Evolutionary conservation across 306 rosid species (phyloP).

Genomic region (Quercus gilva): DNA sequence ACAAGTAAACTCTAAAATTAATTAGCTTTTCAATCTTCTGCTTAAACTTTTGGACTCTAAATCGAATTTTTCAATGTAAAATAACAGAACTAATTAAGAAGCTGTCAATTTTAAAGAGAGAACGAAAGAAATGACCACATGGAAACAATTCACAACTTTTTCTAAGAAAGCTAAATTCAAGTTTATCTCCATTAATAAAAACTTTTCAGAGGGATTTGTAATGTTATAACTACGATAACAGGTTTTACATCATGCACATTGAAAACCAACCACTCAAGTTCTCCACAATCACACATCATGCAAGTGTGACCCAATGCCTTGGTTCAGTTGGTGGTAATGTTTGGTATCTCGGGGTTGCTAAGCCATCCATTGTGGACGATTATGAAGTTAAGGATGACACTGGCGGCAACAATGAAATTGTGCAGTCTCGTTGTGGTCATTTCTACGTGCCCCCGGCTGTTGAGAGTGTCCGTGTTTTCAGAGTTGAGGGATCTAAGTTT

Average conservation of each 20-base stretch:
- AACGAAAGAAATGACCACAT: too few relatives aligned
- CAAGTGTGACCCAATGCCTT: constrained; percentile 85
- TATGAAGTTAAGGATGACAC: constrained; percentile 24
- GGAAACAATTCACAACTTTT: too few relatives aligned
- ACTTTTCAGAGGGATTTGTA: background rate
- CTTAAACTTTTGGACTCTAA: too few relatives aligned
- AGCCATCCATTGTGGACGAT: constrained; percentile 58
- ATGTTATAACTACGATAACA: constrained; percentile 1
- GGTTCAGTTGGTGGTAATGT: constrained; percentile 70
- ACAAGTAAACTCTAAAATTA: too few relatives aligned
- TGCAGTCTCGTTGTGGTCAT: constrained; percentile 53
- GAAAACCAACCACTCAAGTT: constrained; percentile 50
- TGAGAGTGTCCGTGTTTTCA: constrained; percentile 61
- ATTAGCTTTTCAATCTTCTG: too few relatives aligned
- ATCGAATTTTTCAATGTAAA: too few relatives aligned
- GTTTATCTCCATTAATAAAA: background rate
- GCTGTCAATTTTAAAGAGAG: too few relatives aligned
- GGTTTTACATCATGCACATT: constrained; percentile 76
- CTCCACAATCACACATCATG: constrained; percentile 72
- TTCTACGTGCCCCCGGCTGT: constrained; percentile 57
- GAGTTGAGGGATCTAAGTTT: constrained; percentile 66
- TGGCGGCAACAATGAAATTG: constrained; percentile 15
- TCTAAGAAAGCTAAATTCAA: too few relatives aligned
- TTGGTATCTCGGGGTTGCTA: constrained; percentile 91
- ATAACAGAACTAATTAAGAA: too few relatives aligned